phyloP scores from a whole-genome alignment of 2,329 filamentous ascomycete species.

The Cadophora sp. region DNA sequence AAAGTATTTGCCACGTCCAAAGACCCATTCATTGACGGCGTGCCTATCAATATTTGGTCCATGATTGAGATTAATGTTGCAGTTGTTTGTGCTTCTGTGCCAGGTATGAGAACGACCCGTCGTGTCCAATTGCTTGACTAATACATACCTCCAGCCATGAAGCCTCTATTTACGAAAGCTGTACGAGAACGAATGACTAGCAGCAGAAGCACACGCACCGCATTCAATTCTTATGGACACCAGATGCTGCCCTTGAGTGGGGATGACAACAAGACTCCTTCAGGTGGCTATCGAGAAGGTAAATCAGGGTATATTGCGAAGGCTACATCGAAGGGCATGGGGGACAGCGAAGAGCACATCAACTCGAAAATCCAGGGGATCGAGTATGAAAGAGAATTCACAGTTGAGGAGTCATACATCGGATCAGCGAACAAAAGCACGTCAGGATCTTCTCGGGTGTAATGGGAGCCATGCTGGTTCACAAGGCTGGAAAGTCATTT shows the following conservation, averaged over 20 bases:
- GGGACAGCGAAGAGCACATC: conserved; percentile 26
- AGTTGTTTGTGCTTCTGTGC: conserved; percentile 42
- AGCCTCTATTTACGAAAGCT: conserved; percentile 27
- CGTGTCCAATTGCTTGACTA: neutral
- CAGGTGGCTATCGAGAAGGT: conserved; percentile 10
- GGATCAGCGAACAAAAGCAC: neutral
- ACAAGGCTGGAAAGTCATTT: neutral
- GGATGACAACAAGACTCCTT: conserved; percentile 5
- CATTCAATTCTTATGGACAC: conserved; percentile 16
- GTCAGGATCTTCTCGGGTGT: neutral
- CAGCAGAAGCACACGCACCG: conserved; percentile 6
- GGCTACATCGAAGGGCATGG: conserved; percentile 14
- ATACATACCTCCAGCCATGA: conserved; percentile 21
- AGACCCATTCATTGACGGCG: conserved; percentile 40
- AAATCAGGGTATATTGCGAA: conserved; percentile 14
- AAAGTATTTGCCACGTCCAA: conserved; percentile 38
- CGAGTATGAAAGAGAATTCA: conserved; percentile 25
- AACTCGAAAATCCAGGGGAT: conserved; percentile 17
- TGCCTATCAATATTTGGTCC: conserved; percentile 39
- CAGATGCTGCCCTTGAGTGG: conserved; percentile 25
- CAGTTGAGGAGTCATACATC: conserved; percentile 24
- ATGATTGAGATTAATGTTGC: conserved; percentile 44
- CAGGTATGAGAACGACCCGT: conserved; percentile 21
- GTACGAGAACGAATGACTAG: conserved; percentile 18
- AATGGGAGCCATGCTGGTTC: neutral